These are phyloP conservation scores for Claviceps monticola DNA, from an alignment of 2,329 filamentous ascomycete species.

Conservation along the genomic window DNA sequence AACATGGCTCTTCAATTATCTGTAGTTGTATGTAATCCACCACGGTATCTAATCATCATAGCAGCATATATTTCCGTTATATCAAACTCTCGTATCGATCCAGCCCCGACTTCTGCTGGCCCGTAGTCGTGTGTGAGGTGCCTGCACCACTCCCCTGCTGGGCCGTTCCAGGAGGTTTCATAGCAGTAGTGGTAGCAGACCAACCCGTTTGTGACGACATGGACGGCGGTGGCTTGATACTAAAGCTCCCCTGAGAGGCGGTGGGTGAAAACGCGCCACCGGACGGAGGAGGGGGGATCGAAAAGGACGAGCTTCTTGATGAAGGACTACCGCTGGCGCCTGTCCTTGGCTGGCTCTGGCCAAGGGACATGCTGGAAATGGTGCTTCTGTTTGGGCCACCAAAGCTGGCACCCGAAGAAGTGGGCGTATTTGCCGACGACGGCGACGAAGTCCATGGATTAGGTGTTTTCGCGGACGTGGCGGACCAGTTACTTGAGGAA, in stretches of 20 bases:
- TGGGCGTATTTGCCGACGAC: constrained; percentile 6
- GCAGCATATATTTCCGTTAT: constrained; percentile 17
- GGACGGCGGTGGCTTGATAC: constrained; percentile 30
- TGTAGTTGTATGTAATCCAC: too few species aligned
- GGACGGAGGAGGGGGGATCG: constrained; percentile 43
- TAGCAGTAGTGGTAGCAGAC: background rate
- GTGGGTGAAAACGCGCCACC: constrained; percentile 12
- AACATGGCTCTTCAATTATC: too few species aligned
- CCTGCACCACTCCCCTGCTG: background rate
- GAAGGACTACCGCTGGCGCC: constrained; percentile 13
- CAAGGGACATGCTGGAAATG: constrained; percentile 36
- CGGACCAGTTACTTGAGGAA: constrained; percentile 35
- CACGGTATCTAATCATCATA: too few species aligned
- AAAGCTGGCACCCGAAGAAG: constrained; percentile 17
- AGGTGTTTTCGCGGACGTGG: constrained; percentile 23
- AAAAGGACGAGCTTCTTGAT: constrained; percentile 35
- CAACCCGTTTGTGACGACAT: constrained; percentile 6
- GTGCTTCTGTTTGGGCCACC: constrained; percentile 24
- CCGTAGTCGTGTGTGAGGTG: constrained; percentile 10
- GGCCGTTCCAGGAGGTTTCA: background rate
- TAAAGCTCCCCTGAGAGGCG: constrained; percentile 23
- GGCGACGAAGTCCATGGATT: constrained; percentile 33
- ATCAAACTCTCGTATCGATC: constrained; percentile 57
- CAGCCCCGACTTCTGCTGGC: constrained; percentile 36
- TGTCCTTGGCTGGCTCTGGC: constrained; percentile 21